phyloP scores from a whole-genome alignment of 805 yeast genomes.

The Saccharomycopsis sp. region DNA sequence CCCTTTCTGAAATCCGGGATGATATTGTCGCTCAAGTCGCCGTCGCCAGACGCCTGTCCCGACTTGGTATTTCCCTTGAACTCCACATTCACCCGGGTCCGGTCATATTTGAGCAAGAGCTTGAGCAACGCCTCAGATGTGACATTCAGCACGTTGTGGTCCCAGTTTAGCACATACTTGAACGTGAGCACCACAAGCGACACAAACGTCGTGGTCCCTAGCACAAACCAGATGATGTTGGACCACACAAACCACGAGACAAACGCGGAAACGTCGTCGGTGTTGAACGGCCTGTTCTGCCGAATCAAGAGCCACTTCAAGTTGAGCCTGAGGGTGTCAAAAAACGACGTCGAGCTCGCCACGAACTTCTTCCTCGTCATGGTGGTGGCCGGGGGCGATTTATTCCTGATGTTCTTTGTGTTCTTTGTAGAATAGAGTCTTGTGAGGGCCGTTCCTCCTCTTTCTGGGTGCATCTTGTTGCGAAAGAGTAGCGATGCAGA shows the following conservation, averaged over 20 bases:
- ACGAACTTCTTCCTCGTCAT: constrained; percentile 13
- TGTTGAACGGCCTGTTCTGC: constrained; percentile 75
- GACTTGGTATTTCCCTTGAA: constrained; percentile 6
- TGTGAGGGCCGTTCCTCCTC: no score
- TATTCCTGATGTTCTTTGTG: no score
- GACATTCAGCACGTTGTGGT: background rate
- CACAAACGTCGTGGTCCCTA: constrained; percentile 90
- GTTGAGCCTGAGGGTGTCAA: constrained; percentile 23
- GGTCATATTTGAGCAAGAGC: constrained; percentile 14
- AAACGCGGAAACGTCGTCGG: constrained; percentile 87
- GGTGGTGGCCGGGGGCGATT: background rate
- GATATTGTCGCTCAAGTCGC: constrained; percentile 14
- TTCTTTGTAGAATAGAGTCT: no score
- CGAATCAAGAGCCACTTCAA: constrained; percentile 68
- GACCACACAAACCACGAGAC: constrained; percentile 90
- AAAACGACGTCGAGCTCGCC: constrained; percentile 16
- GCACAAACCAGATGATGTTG: constrained; percentile 63
- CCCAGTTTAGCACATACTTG: constrained; percentile 31
- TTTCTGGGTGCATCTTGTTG: no score
- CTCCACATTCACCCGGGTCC: constrained; percentile 8
- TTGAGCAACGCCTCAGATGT: no score
- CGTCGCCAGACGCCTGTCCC: background rate
- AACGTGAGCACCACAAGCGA: constrained; percentile 68
- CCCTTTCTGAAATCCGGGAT: constrained; percentile 17
- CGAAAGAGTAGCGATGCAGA: no score